Evolutionary conservation across 306 rosid species (phyloP).

Genomic region (Prosopis cineraria): DNA sequence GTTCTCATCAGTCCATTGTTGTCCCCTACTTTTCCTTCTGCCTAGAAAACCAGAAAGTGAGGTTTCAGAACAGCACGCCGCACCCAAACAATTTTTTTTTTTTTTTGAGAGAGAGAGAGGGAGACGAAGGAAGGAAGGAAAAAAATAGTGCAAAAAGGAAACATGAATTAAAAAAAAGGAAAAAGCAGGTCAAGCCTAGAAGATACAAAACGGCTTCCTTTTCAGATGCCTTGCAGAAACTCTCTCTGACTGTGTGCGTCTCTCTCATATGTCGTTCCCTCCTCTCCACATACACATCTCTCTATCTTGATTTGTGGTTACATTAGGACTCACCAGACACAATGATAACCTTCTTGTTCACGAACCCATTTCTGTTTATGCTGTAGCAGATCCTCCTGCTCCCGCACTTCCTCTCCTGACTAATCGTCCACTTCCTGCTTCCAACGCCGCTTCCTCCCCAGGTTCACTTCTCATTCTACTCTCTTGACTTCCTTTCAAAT

Average conservation of each 20-base stretch:
- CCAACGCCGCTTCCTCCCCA: conserved; percentile 56
- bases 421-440: conserved; percentile 41
- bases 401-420: conserved; percentile 27
- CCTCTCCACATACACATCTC: conserved; percentile 3
- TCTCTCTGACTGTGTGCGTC: conserved; percentile 9
- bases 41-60: conserved; percentile 18
- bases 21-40: background rate
- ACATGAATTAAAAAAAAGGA: background rate
- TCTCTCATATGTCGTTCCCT: background rate
- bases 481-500: conserved; percentile 29
- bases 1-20: background rate
- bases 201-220: conserved; percentile 33
- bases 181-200: conserved; percentile 27
- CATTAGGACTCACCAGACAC: conserved; percentile 6
- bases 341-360: conserved; percentile 29
- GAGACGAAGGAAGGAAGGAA: background rate
- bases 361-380: conserved; percentile 42
- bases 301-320: conserved; percentile 39
- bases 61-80: background rate
- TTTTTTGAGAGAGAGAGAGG: too few species aligned
- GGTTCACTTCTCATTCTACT: conserved; percentile 54
- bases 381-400: conserved; percentile 33
- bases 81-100: background rate
- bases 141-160: background rate
- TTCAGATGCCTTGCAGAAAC: conserved; percentile 1